Evolutionary conservation across 73 alveolate species (phyloP).

Genomic region (Uronychia binucleata): DNA sequence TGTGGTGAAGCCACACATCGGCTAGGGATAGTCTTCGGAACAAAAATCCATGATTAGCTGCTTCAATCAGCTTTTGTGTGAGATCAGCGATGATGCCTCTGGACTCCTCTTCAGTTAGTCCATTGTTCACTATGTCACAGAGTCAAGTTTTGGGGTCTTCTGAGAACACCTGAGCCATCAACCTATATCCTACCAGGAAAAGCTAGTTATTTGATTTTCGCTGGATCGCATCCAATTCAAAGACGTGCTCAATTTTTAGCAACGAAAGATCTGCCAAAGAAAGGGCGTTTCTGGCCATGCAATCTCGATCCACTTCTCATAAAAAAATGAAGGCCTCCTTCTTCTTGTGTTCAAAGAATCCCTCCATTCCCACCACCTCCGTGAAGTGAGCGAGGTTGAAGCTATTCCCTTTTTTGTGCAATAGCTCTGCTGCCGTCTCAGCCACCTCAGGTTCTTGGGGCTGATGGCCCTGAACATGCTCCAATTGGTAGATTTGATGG

Average conservation of each 20-base stretch:
- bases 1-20: no score
- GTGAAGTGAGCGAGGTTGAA: not conserved
- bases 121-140: no score
- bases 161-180: no score
- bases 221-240: not conserved
- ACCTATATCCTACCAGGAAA: not conserved
- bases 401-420: not conserved
- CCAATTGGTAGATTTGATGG: no score
- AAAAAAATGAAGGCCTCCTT: no score
- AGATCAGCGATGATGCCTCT: not conserved
- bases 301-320: no score
- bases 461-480: no score
- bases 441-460: no score
- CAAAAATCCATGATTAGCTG: no score
- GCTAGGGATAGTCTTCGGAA: no score
- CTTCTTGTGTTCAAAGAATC: not conserved
- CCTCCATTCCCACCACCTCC: not conserved
- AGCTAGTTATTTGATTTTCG: not conserved
- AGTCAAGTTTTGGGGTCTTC: no score
- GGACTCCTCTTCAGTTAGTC: not conserved
- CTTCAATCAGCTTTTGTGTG: not conserved
- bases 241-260: not conserved
- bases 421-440: no score
- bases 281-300: not conserved
- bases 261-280: not conserved